phyloP scores from a whole-genome alignment of 2,329 filamentous ascomycete species.

The Aurifilum marmelostoma region DNA sequence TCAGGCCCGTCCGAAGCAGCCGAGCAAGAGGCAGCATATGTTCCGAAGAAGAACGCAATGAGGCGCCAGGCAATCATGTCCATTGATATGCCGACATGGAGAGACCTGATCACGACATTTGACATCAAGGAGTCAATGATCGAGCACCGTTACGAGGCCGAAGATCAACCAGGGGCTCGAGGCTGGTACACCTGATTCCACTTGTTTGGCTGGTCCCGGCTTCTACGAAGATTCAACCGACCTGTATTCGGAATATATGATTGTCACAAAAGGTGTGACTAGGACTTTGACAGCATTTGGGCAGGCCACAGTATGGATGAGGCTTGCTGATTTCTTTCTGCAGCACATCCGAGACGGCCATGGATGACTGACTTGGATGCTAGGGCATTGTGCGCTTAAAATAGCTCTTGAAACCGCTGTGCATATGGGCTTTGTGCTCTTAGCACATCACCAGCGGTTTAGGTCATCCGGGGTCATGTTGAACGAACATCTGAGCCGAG shows the following conservation, averaged over 20 bases:
- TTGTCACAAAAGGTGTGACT: not conserved
- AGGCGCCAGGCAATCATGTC: constrained; percentile 87
- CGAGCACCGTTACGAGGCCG: constrained; percentile 71
- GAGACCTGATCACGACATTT: constrained; percentile 74
- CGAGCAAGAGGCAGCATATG: constrained; percentile 46
- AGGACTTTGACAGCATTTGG: not conserved
- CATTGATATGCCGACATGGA: constrained; percentile 84
- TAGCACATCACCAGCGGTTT: not conserved
- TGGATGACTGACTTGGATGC: not conserved
- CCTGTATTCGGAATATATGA: not conserved
- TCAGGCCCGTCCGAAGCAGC: constrained; percentile 15
- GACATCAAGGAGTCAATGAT: constrained; percentile 82
- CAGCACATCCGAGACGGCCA: not conserved
- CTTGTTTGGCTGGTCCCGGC: constrained; percentile 33
- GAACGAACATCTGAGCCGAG: not conserved
- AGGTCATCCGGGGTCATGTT: not conserved
- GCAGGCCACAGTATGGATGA: not conserved
- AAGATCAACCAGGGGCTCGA: constrained; percentile 53
- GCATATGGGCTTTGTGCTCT: not conserved
- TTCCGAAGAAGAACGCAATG: constrained; percentile 55
- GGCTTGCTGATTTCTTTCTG: not conserved
- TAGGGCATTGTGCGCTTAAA: not conserved
- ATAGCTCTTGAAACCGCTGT: not conserved
- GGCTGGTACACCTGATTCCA: constrained; percentile 69
- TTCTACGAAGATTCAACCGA: not conserved